Conservation (phyloP, 1,284 basidiomycete species). For the Fomitiporia mediterranea region DNA sequence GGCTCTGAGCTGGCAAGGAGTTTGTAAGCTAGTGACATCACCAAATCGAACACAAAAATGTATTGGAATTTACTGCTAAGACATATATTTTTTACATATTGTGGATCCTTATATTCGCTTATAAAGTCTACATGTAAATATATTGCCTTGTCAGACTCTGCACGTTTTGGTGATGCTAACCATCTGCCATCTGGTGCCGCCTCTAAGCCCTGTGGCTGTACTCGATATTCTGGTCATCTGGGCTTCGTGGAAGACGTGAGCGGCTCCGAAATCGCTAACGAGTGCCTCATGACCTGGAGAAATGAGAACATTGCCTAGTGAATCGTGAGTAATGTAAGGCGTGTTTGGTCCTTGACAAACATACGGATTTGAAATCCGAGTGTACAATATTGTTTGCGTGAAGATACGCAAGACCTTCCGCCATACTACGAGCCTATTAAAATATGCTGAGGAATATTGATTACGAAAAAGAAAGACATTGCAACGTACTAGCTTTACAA, state of each 20-base stretch:
- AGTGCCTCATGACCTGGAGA: background rate
- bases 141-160: no score
- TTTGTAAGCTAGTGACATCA: background rate
- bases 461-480: background rate
- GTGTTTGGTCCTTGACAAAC: background rate
- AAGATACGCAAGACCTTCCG: slow-evolving; percentile 3
- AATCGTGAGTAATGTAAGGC: background rate
- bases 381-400: background rate
- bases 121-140: no score
- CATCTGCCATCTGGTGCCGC: background rate
- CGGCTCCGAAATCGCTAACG: background rate
- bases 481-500: background rate
- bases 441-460: background rate
- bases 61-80: no score
- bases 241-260: background rate
- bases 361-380: slow-evolving; percentile 1
- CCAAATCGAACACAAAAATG: no score
- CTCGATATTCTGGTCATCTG: background rate
- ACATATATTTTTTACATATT: no score
- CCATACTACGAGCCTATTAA: background rate
- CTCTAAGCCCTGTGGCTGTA: background rate
- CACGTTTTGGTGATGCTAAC: no score
- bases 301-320: background rate
- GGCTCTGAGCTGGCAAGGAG: background rate
- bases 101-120: no score